These are phyloP conservation scores for Colletotrichum sp. DNA, from an alignment of 2,329 filamentous ascomycete species.

Conservation along the genomic window DNA sequence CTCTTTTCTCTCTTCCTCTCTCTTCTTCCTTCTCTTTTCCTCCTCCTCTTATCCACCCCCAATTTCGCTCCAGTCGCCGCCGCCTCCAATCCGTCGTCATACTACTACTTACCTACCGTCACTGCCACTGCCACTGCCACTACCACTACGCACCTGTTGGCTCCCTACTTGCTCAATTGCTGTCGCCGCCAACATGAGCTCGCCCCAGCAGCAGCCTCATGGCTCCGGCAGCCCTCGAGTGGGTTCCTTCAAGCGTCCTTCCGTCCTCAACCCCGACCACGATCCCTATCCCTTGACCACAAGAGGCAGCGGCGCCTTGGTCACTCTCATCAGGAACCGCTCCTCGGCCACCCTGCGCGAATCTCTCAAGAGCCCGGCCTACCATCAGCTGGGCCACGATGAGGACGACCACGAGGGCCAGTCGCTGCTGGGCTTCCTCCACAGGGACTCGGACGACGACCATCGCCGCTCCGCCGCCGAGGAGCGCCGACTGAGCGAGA, in stretches of 20 bases:
- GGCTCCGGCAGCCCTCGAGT: constrained; percentile 15
- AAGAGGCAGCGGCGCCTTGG: constrained; percentile 36
- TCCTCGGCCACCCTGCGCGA: constrained; percentile 20
- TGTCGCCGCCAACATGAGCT: constrained; percentile 12
- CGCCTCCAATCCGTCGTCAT: not conserved
- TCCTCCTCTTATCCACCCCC: not conserved
- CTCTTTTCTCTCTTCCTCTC: not conserved
- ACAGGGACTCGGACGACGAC: constrained; percentile 40
- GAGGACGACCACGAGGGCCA: constrained; percentile 27
- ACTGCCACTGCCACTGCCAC: not conserved
- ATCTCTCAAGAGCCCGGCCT: constrained; percentile 19
- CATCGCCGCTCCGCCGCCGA: constrained; percentile 52
- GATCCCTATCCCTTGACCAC: constrained; percentile 62
- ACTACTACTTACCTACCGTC: not conserved
- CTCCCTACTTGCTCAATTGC: not conserved
- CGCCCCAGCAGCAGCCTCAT: constrained; percentile 12
- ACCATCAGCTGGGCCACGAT: constrained; percentile 24
- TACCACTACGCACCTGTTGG: not conserved
- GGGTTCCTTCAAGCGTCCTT: constrained; percentile 25
- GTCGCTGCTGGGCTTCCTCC: constrained; percentile 15
- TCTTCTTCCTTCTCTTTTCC: not conserved
- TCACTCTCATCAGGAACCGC: constrained; percentile 54
- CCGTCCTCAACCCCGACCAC: constrained; percentile 36
- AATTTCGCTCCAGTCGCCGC: not conserved
- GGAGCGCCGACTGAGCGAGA: constrained; percentile 62